Conservation (phyloP, 176 grass and related monocot species). For the Musa troglodytarum region DNA sequence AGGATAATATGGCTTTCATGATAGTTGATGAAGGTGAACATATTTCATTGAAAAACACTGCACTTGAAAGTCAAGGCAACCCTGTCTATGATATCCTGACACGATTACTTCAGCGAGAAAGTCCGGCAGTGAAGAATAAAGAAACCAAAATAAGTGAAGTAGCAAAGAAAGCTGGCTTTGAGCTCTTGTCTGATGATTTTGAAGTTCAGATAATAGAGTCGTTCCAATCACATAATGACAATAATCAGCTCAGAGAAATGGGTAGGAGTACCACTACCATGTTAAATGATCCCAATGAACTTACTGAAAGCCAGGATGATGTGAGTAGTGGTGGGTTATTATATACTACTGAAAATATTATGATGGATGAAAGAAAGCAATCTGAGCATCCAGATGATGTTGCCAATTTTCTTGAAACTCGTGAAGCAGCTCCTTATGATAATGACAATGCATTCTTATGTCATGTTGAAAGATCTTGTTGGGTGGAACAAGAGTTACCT, state of each 20-base stretch:
- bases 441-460: conserved; percentile 23
- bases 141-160: conserved; percentile 61
- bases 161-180: conserved; percentile 64
- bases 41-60: conserved; percentile 40
- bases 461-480: conserved; percentile 15
- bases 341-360: conserved; percentile 19
- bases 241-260: conserved; percentile 18
- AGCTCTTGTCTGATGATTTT: conserved; percentile 59
- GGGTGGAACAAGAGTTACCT: conserved; percentile 16
- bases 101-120: conserved; percentile 61
- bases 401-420: conserved; percentile 10
- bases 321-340: conserved; percentile 24
- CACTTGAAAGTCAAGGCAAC: conserved; percentile 24
- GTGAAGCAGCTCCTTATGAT: conserved; percentile 23
- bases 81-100: conserved; percentile 59
- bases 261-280: conserved; percentile 21
- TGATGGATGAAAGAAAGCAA: conserved; percentile 27
- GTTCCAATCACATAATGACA: conserved; percentile 22
- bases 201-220: conserved; percentile 37
- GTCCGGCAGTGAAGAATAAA: conserved; percentile 33
- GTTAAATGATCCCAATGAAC: conserved; percentile 31
- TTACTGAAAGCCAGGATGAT: conserved; percentile 19
- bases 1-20: conserved; percentile 75
- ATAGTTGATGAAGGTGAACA: conserved; percentile 56
- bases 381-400: conserved; percentile 29